phyloP scores from a whole-genome alignment of 2,329 filamentous ascomycete species.

The Aspergillus neoniger region DNA sequence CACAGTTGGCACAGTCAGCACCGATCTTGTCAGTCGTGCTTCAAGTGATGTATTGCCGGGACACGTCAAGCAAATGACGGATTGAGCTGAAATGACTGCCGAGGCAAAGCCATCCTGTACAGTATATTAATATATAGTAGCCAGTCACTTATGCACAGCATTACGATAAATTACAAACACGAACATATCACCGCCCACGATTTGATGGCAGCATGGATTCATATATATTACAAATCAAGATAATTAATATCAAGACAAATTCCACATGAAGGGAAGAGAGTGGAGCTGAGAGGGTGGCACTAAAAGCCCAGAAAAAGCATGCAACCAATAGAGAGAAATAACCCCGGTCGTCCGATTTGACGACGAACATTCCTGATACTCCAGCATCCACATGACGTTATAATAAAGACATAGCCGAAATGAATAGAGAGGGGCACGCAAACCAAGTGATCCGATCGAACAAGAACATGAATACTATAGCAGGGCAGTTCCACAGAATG shows the following conservation, averaged over 20 bases:
- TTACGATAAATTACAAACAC: not conserved
- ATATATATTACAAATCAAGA: slow-evolving; percentile 1
- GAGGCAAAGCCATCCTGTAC: not conserved
- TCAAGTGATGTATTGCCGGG: not conserved
- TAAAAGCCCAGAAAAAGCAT: no score
- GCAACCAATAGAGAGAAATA: not conserved
- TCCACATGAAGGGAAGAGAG: not conserved
- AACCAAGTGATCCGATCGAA: not conserved
- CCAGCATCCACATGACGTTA: not conserved
- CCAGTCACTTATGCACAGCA: not conserved
- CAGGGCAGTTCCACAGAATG: slow-evolving; percentile 8
- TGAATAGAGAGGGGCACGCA: not conserved
- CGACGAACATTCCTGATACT: not conserved
- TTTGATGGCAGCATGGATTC: not conserved
- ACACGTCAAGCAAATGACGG: not conserved
- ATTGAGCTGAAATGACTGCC: not conserved
- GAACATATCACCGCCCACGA: not conserved
- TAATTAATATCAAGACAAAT: not conserved
- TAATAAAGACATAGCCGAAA: not conserved
- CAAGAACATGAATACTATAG: slow-evolving; percentile 10
- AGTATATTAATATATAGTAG: not conserved
- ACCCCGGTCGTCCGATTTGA: not conserved
- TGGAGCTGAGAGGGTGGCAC: not conserved
- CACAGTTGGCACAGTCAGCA: not conserved
- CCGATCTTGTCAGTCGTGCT: not conserved